These are phyloP conservation scores for Lasiodiplodia sp. DNA, from an alignment of 2,329 filamentous ascomycete species.

Conservation along the genomic window DNA sequence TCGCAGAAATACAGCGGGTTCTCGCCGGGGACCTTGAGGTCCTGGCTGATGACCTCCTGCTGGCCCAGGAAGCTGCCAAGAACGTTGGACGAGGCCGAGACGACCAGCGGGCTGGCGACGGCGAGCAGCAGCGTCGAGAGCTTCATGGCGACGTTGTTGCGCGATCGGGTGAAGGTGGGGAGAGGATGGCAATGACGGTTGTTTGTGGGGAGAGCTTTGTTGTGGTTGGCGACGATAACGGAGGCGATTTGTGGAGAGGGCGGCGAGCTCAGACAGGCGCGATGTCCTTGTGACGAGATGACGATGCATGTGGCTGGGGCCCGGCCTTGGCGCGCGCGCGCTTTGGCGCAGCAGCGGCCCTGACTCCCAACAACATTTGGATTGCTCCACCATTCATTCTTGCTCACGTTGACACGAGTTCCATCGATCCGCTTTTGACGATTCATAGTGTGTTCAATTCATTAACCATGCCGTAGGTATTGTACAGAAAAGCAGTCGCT, in stretches of 20 bases:
- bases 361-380: conserved; percentile 1
- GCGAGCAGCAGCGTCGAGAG: conserved; percentile 25
- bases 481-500: background rate
- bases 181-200: background rate
- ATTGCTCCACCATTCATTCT: background rate
- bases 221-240: conserved; percentile 24
- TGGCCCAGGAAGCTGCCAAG: conserved; percentile 20
- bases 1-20: conserved; percentile 85
- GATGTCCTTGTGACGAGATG: conserved; percentile 25
- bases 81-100: conserved; percentile 19
- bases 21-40: conserved; percentile 77
- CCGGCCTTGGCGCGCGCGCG: conserved; percentile 4
- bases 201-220: conserved; percentile 15
- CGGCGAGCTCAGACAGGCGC: conserved; percentile 8
- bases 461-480: background rate
- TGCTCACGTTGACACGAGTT: background rate
- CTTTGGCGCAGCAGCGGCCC: background rate
- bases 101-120: conserved; percentile 25
- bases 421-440: background rate
- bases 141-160: conserved; percentile 24
- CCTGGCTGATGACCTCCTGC: conserved; percentile 47
- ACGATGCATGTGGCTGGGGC: conserved; percentile 24
- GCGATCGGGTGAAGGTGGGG: background rate
- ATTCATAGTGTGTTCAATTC: background rate
- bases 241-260: conserved; percentile 21